Evolutionary conservation across 202 grass and related monocot genomes (phyloP), one percentile per base, ranked within the genome.

Genomic region (Elaeis oleifera): DNA sequence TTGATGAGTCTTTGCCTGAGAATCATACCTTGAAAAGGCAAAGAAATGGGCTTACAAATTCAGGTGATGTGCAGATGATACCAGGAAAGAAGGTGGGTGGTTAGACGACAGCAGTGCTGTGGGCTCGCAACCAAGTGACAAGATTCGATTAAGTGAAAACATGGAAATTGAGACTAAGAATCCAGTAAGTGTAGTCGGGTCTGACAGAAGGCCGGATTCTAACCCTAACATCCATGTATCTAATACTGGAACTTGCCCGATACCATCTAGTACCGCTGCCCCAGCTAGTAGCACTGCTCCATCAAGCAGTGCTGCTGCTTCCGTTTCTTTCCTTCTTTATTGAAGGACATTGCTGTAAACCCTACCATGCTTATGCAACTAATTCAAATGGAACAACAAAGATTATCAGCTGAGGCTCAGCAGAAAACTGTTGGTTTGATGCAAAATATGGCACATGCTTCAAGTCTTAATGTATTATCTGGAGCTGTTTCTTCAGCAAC

Each of bases 291-390:
- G 36, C 36, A 13, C 36, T 44, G 28, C 28, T 26, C 52, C 58
- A 63, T 60, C 69, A 65, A 60, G 57, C 75, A 65, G 39, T 72
- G 52, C 64, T 61, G 50, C 68, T 74, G 26, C 83, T 63, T 19
- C 56, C 32, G 50, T 76, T 80, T 81, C 84, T 23, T 89, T 74
- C 85, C 84, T 49, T 55, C 78, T 18, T 65, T 86, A 23, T 67
- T 86, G 22, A 86, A 99, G 68, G 83, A 89, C 64, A 89, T 95
- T 36, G 88, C 88, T 58, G 78, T 79, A 24, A 92, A 99, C 61
- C 88, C 94, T 23, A 60, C 84, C 58, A 72, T 92, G 65, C 67
- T 97, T 13, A 66, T 92, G 84, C 78, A 92, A 60, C 84, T 85
- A 69, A 64, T 92, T 64, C 82, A 91, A 84, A 80, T 80, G 66